Evolutionary conservation across 2,329 filamentous ascomycete genomes (phyloP), one percentile per base, ranked within the genome.

Genomic region (Verticillium nonalfalfae): DNA sequence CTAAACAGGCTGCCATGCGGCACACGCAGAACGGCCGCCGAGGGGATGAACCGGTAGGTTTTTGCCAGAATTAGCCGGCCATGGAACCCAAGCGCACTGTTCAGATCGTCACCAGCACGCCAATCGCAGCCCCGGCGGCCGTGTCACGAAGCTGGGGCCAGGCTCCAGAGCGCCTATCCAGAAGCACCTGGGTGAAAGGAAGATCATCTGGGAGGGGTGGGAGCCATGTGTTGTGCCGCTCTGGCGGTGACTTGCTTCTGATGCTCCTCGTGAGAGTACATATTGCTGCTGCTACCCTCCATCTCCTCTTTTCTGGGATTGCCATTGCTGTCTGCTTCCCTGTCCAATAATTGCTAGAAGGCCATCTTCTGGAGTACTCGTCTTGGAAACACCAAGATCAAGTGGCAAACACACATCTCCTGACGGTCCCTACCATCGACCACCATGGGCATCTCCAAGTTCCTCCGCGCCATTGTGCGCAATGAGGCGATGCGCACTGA

Each of bases 401-500:
- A 45, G 39, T 45, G 39, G 39, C 39, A n/a, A 9, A n/a, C n/a
- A 14, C 26, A 3, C 21, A 31, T 55, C 15, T n/a, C n/a, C 26
- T 18, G 38, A 33, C 57, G 18, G 1, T 21, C 50, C 50, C 21
- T 9, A 10, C 11, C n/a, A 50, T 11, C 31, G 56, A 59, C 58
- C 67, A 72, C 40, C 59, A 81, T 82, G 72, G 76, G 75, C 62
- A 73, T 78, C 60, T 72, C 71, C 55, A 73, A 68, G 59, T 71
- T 87, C 66, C 79, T 89, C 61, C 78, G 78, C 67, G 76, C 75
- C 67, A 77, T 89, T 69, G 81, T 89, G 67, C 83, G 83, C 73
- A 90, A 90, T 78, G 86, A 91, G 72, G 85, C 89, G 55, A 90
- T 91, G 84, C 86, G 82, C 69, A 74, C 76, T 39, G 88, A 90